phyloP scores from a whole-genome alignment of 148 eudicot species.

The Agrostemma githago region DNA sequence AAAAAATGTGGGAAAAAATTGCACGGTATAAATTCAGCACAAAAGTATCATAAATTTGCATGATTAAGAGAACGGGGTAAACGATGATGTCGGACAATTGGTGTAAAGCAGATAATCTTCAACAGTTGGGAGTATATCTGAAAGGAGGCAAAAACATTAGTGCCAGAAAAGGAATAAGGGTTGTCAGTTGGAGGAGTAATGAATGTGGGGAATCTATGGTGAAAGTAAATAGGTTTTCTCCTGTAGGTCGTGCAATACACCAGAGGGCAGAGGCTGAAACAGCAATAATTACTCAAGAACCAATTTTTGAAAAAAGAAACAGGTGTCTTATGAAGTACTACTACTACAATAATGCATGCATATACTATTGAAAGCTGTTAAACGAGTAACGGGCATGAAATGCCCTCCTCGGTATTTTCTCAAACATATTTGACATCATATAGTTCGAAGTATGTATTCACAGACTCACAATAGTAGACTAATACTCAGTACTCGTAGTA shows the following conservation, averaged over 20 bases:
- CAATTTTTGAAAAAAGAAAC: not conserved
- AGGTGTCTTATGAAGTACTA: not conserved
- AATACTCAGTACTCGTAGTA: not conserved
- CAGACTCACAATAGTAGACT: not conserved
- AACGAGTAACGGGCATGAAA: conserved; percentile 5
- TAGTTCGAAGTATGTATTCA: not conserved
- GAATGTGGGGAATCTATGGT: conserved; percentile 20
- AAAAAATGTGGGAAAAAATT: not conserved
- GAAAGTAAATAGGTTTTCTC: conserved; percentile 19
- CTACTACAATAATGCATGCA: not conserved
- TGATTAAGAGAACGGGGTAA: not conserved
- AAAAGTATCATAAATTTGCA: no score
- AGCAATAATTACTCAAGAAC: not conserved
- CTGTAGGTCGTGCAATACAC: conserved; percentile 11
- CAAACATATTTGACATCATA: conserved; percentile 18
- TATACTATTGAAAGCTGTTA: conserved; percentile 1
- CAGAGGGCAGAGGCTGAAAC: conserved; percentile 6
- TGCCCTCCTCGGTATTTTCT: conserved; percentile 17
- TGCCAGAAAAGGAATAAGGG: not conserved
- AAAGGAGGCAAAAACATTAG: not conserved
- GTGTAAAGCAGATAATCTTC: conserved; percentile 5
- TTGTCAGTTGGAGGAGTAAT: conserved; percentile 21
- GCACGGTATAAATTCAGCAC: not conserved
- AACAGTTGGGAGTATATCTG: not conserved
- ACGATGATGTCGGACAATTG: not conserved